phyloP scores from a whole-genome alignment of 2,329 filamentous ascomycete species.

The Bipolaris bicolor region DNA sequence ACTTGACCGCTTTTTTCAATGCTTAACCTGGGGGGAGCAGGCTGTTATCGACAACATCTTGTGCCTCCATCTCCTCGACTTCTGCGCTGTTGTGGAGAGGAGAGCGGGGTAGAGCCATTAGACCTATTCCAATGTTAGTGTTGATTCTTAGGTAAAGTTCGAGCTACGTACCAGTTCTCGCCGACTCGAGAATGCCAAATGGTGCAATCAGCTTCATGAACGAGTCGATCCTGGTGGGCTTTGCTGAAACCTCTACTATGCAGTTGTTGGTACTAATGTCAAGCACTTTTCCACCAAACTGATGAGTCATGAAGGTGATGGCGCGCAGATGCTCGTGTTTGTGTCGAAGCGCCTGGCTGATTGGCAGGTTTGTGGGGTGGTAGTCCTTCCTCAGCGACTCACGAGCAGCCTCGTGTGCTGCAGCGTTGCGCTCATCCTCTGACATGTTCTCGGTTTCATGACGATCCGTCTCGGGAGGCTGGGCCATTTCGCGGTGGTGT shows the following conservation, averaged over 20 bases:
- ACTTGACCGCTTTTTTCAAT: background rate
- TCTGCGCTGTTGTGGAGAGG: conserved; percentile 79
- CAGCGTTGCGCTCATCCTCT: conserved; percentile 39
- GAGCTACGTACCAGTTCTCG: conserved; percentile 72
- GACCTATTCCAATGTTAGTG: conserved; percentile 55
- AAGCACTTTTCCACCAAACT: conserved; percentile 95
- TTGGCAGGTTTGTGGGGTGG: conserved; percentile 85
- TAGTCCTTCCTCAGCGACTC: conserved; percentile 67
- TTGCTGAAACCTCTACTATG: conserved; percentile 95
- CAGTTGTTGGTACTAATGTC: conserved; percentile 99
- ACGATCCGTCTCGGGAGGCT: conserved; percentile 47
- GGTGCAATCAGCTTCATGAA: conserved; percentile 95
- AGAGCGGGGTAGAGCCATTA: conserved; percentile 95
- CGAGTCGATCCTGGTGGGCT: conserved; percentile 90
- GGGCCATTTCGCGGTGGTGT: conserved; percentile 90
- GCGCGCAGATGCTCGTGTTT: conserved; percentile 97
- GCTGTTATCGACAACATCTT: conserved; percentile 94
- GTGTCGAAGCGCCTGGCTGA: conserved; percentile 87
- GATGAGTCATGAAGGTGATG: conserved; percentile 95
- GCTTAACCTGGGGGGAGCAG: conserved; percentile 85
- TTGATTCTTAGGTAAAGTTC: background rate
- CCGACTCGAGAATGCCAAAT: conserved; percentile 96
- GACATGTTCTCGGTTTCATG: conserved; percentile 35
- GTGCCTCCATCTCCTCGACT: conserved; percentile 81
- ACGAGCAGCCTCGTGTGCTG: conserved; percentile 47